A percentile compares a stretch with the other conserved stretches of the same genome.
Evolutionary conservation across 495 filamentous ascomycete genomes (phyloP).

Genomic region (Penicillium alfredii): DNA sequence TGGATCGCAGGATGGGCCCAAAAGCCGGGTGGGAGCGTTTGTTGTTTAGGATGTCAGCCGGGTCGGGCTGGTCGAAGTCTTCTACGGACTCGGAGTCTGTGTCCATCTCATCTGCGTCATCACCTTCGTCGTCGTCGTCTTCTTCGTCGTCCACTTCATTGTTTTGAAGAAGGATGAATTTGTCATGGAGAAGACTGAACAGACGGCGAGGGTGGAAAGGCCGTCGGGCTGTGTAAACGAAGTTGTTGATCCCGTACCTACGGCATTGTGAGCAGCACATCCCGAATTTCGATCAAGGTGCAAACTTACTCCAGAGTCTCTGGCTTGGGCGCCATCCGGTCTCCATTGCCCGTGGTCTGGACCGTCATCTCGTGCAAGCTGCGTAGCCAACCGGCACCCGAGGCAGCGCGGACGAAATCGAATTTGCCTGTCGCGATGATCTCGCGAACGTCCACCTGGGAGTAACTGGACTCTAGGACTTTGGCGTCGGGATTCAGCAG

Average conservation of each 20-base stretch:
- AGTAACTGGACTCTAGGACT: constrained; percentile 41
- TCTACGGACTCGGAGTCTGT: constrained; percentile 30
- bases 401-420: constrained; percentile 38
- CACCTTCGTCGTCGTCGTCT: constrained; percentile 30
- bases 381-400: constrained; percentile 44
- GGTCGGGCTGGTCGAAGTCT: constrained; percentile 34
- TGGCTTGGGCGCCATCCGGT: constrained; percentile 45
- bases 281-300: neutral
- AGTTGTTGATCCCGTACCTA: constrained; percentile 51
- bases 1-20: constrained; percentile 39
- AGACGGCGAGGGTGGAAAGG: constrained; percentile 49
- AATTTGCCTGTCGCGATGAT: constrained; percentile 47
- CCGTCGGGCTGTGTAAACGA: constrained; percentile 47
- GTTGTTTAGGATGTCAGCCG: constrained; percentile 35
- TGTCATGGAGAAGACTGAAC: constrained; percentile 46
- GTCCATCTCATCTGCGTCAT: constrained; percentile 33
- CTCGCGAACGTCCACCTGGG: constrained; percentile 42
- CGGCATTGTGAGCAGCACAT: constrained; percentile 1
- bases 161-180: constrained; percentile 49
- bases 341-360: constrained; percentile 34
- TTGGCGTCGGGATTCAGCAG: constrained; percentile 48
- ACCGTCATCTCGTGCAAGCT: constrained; percentile 48
- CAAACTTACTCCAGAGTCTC: constrained; percentile 49
- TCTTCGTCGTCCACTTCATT: constrained; percentile 34
- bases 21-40: constrained; percentile 40